phyloP scores from a whole-genome alignment of 2,329 filamentous ascomycete genomes.

The Fusarium begoniae region DNA sequence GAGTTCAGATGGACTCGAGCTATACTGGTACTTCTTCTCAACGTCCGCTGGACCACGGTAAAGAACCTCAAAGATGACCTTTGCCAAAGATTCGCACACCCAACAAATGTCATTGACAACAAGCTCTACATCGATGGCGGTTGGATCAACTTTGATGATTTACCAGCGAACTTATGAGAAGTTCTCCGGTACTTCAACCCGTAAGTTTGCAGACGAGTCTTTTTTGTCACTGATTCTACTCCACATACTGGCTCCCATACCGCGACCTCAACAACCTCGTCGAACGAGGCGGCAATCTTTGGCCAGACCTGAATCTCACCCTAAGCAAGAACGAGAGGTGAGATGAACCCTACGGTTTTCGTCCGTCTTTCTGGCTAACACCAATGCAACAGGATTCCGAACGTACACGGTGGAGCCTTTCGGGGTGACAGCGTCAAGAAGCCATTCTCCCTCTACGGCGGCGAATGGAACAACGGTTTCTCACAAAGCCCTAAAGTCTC shows the following conservation, averaged over 20 bases:
- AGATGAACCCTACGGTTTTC: rapidly evolving
- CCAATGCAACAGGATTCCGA: background rate
- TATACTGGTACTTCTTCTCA: background rate
- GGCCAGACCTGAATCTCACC: background rate
- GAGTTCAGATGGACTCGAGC: background rate
- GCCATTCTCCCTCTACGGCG: background rate
- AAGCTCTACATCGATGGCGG: conserved; percentile 1
- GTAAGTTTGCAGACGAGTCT: rapidly evolving
- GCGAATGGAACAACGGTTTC: background rate
- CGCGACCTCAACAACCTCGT: background rate
- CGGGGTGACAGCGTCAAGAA: background rate
- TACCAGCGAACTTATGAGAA: conserved; percentile 1
- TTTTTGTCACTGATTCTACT: background rate
- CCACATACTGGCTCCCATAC: background rate
- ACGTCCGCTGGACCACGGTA: rapidly evolving
- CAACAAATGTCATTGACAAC: background rate
- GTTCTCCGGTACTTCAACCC: background rate
- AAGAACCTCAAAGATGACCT: background rate
- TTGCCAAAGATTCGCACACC: background rate
- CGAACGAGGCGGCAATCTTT: background rate
- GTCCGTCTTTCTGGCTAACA: background rate
- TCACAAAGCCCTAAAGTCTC: background rate
- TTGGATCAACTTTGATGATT: conserved; percentile 5
- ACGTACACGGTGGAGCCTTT: background rate
- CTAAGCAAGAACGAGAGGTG: background rate